Conservation (phyloP, 1,284 basidiomycete species). For the Trichosporon sp. region DNA sequence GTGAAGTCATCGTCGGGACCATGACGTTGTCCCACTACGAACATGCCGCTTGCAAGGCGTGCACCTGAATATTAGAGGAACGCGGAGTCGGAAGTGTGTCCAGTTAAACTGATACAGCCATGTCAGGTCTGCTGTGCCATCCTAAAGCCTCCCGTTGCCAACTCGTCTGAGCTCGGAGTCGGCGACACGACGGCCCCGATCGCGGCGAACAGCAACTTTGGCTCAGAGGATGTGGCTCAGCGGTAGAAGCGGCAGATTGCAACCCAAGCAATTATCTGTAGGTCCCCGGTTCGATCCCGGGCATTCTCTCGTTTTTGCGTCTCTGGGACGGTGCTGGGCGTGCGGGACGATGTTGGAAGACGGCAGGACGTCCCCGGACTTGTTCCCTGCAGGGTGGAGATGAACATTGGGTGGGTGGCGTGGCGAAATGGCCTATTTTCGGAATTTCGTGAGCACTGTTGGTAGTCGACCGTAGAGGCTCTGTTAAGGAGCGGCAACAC, state of each 20-base stretch:
- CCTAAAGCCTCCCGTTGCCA: too few relatives aligned
- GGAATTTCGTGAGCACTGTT: not conserved
- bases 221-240: constrained; percentile 4
- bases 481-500: too few relatives aligned
- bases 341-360: not conserved
- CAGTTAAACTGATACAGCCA: too few relatives aligned
- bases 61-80: too few relatives aligned
- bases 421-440: not conserved
- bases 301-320: constrained; percentile 11
- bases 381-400: too few relatives aligned
- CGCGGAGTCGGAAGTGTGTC: too few relatives aligned
- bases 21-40: too few relatives aligned
- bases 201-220: not conserved
- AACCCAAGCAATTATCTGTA: constrained; percentile 5
- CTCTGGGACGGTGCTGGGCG: not conserved
- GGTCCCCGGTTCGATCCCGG: constrained; percentile 14
- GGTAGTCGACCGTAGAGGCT: too few relatives aligned
- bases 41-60: too few relatives aligned
- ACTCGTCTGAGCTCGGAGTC: not conserved
- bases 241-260: constrained; percentile 13
- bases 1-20: too few relatives aligned
- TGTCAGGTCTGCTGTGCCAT: too few relatives aligned
- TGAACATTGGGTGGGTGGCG: not conserved
- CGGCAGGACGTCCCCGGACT: not conserved
- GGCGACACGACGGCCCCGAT: not conserved